Conservation (phyloP, 495 filamentous ascomycete genomes). For the Diplogelasinospora grovesii region DNA sequence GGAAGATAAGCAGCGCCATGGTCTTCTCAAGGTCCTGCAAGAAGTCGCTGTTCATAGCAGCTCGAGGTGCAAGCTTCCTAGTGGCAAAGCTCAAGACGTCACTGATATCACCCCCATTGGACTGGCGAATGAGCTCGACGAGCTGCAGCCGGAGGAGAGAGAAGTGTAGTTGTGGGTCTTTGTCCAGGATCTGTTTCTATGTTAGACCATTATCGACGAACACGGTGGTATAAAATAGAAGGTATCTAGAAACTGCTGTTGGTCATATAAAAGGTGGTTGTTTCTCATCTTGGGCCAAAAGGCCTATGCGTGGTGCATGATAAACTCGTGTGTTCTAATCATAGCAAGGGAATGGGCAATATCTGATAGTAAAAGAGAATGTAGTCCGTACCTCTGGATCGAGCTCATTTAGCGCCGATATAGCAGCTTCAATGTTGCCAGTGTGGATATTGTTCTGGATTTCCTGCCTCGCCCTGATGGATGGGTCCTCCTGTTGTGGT, state of each 20-base stretch:
- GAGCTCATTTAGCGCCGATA: conserved; percentile 80
- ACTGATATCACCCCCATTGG: conserved; percentile 68
- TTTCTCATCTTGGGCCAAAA: conserved; percentile 85
- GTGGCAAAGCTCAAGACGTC: conserved; percentile 84
- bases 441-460: conserved; percentile 75
- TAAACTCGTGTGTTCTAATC: conserved; percentile 88
- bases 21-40: conserved; percentile 85
- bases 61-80: conserved; percentile 76
- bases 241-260: too few relatives aligned
- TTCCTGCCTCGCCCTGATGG: conserved; percentile 68
- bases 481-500: conserved; percentile 59
- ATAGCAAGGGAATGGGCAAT: conserved; percentile 48
- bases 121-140: conserved; percentile 82
- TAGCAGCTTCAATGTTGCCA: conserved; percentile 77
- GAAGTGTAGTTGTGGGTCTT: conserved; percentile 79
- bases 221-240: conserved; percentile 4
- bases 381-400: conserved; percentile 71
- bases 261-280: conserved; percentile 92
- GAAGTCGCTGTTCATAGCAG: conserved; percentile 73
- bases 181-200: conserved; percentile 70
- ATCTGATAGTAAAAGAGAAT: conserved; percentile 7
- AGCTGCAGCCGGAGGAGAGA: conserved; percentile 84
- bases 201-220: conserved; percentile 8
- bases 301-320: conserved; percentile 99
- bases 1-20: conserved; percentile 87